Evolutionary conservation across 768 basidiomycete species (phyloP).

Genomic region (Podaxis sp.): DNA sequence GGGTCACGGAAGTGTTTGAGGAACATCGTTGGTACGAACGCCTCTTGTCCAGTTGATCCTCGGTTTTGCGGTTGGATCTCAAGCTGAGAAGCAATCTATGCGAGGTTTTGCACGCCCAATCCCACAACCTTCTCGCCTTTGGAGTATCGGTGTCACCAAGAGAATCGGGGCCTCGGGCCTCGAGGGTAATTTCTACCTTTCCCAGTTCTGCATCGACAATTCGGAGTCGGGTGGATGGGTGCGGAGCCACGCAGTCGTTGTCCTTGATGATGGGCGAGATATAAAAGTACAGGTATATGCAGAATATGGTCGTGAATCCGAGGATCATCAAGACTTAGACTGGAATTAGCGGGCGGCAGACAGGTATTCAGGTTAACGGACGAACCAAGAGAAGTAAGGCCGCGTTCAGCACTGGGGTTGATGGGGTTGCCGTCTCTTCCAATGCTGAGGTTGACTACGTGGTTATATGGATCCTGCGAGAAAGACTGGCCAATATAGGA

Average conservation of each 20-base stretch:
- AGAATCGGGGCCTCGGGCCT: not conserved
- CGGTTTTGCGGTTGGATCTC: not conserved
- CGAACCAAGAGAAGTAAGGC: not conserved
- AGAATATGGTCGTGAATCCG: not conserved
- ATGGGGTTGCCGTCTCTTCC: not conserved
- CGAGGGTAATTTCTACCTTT: not conserved
- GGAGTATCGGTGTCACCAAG: not conserved
- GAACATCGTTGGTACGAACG: not conserved
- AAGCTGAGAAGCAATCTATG: not conserved
- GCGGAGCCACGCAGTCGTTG: not conserved
- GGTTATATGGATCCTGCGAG: too few relatives aligned
- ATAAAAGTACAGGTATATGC: slow-evolving; percentile 1
- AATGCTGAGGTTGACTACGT: not conserved
- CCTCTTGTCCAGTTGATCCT: not conserved
- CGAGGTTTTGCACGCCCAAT: not conserved
- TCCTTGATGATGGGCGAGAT: slow-evolving; percentile 5
- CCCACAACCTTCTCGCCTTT: not conserved
- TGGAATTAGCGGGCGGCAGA: not conserved
- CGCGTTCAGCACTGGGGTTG: not conserved
- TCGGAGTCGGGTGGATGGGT: not conserved
- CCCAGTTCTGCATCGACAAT: not conserved
- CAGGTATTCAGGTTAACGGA: not conserved
- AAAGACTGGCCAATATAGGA: not conserved
- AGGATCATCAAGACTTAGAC: not conserved
- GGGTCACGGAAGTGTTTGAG: not conserved